These are phyloP conservation scores for Neoboletus magnificus DNA, from an alignment of 768 basidiomycete species.

Conservation along the genomic window DNA sequence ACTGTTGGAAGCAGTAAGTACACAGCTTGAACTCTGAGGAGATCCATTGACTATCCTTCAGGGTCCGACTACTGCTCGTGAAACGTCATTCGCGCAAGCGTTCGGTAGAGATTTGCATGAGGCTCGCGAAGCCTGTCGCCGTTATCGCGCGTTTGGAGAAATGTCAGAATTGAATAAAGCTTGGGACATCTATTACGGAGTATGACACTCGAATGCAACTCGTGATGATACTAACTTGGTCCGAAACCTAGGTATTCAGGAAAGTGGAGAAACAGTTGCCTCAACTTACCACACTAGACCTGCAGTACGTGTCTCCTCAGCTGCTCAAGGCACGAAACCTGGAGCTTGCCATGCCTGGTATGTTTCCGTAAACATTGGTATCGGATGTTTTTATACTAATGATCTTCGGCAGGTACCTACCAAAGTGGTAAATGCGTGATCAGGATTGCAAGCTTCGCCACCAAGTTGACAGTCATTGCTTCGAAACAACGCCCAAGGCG, in stretches of 20 bases:
- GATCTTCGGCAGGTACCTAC: conserved; percentile 67
- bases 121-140: conserved; percentile 85
- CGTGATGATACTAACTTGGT: conserved; percentile 1
- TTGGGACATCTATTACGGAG: conserved; percentile 98
- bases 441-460: conserved; percentile 78
- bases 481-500: conserved; percentile 96
- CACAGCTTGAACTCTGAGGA: background rate
- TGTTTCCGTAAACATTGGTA: background rate
- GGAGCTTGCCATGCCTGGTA: conserved; percentile 95
- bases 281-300: conserved; percentile 81
- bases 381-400: background rate
- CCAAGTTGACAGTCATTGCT: conserved; percentile 88
- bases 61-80: conserved; percentile 92
- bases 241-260: conserved; percentile 73
- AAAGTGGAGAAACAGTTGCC: conserved; percentile 94
- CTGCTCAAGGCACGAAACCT: conserved; percentile 85
- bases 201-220: conserved; percentile 34
- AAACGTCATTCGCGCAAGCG: conserved; percentile 91
- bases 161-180: conserved; percentile 90
- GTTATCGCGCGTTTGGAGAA: conserved; percentile 85
- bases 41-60: conserved; percentile 30
- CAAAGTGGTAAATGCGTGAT: conserved; percentile 83
- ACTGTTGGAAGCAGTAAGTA: conserved; percentile 78
- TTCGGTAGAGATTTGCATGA: conserved; percentile 91
- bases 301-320: conserved; percentile 96